Percentiles rank a stretch among this genome's conserved stretches.
Evolutionary conservation across 2,329 filamentous ascomycete genomes (phyloP).

Genomic region (Pleurostoma richardsiae): DNA sequence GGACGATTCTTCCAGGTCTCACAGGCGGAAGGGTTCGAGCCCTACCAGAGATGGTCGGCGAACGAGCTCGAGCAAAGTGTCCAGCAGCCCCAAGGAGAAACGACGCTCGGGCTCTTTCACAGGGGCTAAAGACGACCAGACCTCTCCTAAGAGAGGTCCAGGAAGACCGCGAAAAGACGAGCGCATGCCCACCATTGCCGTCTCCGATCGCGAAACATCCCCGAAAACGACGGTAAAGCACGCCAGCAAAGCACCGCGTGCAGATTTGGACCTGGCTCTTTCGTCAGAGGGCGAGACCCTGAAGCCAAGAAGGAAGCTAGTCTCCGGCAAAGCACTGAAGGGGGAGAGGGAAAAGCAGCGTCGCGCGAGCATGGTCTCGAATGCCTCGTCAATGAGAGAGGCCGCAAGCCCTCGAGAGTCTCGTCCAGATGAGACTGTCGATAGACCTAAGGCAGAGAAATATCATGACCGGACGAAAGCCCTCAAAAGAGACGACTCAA

Average conservation of each 20-base stretch:
- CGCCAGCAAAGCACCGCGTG: slow-evolving; percentile 41
- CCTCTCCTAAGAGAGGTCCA: slow-evolving; percentile 44
- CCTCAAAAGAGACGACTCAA: slow-evolving; percentile 56
- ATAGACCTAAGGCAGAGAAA: slow-evolving; percentile 49
- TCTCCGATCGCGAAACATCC: slow-evolving; percentile 49
- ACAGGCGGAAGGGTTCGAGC: slow-evolving; percentile 44
- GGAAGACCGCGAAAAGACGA: slow-evolving; percentile 53
- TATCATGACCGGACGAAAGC: slow-evolving; percentile 57
- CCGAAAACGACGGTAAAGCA: slow-evolving; percentile 40
- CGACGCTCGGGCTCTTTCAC: slow-evolving; percentile 36
- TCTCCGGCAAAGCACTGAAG: slow-evolving; percentile 58
- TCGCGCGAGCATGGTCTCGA: slow-evolving; percentile 53
- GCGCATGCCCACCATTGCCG: slow-evolving; percentile 36
- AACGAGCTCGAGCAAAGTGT: slow-evolving; percentile 20
- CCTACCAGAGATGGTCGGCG: slow-evolving; percentile 44
- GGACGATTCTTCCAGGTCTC: slow-evolving; percentile 32
- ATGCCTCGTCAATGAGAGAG: slow-evolving; percentile 46
- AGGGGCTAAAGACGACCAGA: slow-evolving; percentile 39
- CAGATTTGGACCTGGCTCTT: slow-evolving; percentile 47
- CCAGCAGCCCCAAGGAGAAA: slow-evolving; percentile 45
- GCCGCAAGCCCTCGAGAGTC: slow-evolving; percentile 46
- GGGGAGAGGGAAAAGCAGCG: slow-evolving; percentile 55
- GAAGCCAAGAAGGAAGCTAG: slow-evolving; percentile 58
- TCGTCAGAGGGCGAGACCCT: slow-evolving; percentile 53
- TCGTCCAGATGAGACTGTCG: slow-evolving; percentile 40